Percentiles rank a stretch among this genome's conserved stretches.
phyloP scores from a whole-genome alignment of 495 filamentous ascomycete species.

The Annulohypoxylon nitens region DNA sequence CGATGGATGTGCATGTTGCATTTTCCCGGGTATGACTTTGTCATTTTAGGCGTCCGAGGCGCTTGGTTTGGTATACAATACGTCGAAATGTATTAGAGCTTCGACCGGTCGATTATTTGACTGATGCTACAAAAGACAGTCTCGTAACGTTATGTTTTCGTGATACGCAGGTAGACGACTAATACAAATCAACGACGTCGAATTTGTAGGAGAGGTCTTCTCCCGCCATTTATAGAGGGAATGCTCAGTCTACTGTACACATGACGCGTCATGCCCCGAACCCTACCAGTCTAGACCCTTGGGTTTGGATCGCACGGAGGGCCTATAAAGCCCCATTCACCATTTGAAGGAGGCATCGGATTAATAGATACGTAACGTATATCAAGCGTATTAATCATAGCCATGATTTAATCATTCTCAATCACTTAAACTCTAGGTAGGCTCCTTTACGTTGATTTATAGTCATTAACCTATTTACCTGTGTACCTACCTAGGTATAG shows the following conservation, averaged over 20 bases:
- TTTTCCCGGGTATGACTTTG: slow-evolving; percentile 16
- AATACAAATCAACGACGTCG: not conserved
- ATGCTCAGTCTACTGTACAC: not conserved
- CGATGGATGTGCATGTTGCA: not conserved
- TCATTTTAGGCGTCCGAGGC: slow-evolving; percentile 13
- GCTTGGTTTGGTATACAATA: slow-evolving; percentile 29
- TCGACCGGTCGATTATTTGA: not conserved
- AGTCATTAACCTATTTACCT: no score
- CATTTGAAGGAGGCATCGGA: no score
- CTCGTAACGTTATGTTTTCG: not conserved
- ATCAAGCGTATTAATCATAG: not conserved
- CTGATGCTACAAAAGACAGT: not conserved
- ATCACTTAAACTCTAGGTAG: not conserved
- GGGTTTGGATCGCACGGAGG: no score
- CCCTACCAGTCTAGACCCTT: not conserved
- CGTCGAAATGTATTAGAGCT: slow-evolving; percentile 10
- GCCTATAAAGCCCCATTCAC: no score
- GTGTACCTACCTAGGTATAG: no score
- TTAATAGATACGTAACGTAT: not conserved
- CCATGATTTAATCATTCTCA: not conserved
- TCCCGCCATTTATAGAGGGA: not conserved
- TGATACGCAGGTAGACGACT: slow-evolving; percentile 2
- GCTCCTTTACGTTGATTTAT: no score
- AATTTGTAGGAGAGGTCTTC: not conserved
- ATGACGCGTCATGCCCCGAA: not conserved